Percentiles rank a stretch among this genome's conserved stretches.
Conservation (phyloP, 106 monocot species). For the Dioscorea dumetorum region DNA sequence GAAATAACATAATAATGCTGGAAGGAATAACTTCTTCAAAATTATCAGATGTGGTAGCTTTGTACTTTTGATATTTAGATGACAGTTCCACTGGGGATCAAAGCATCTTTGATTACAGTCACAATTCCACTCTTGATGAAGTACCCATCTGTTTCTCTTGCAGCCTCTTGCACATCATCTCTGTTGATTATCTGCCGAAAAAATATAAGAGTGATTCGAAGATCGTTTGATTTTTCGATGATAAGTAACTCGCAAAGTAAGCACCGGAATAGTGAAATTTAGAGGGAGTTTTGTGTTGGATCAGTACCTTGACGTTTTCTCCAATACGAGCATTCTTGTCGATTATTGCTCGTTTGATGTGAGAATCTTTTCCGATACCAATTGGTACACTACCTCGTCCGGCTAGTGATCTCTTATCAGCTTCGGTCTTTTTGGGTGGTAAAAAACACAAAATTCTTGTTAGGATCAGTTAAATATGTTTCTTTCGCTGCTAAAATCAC, state of each 20-base stretch:
- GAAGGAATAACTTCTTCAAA: no score
- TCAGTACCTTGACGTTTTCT: slow-evolving; percentile 76
- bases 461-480: no score
- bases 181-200: slow-evolving; percentile 67
- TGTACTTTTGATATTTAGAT: slow-evolving; percentile 23
- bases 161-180: slow-evolving; percentile 81
- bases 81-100: slow-evolving; percentile 74
- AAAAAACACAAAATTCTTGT: background rate
- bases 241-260: no score
- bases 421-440: slow-evolving; percentile 52
- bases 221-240: no score
- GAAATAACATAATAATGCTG: no score
- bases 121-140: slow-evolving; percentile 97
- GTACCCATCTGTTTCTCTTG: slow-evolving; percentile 94
- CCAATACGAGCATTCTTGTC: slow-evolving; percentile 99
- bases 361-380: slow-evolving; percentile 87
- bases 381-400: slow-evolving; percentile 78
- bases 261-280: no score
- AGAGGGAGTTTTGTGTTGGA: no score
- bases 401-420: slow-evolving; percentile 57
- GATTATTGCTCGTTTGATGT: slow-evolving; percentile 85
- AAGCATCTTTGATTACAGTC: slow-evolving; percentile 85
- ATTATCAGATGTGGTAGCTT: no score
- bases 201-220: no score
- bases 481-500: no score